Percentiles rank a stretch among this genome's conserved stretches.
phyloP scores from a whole-genome alignment of 768 basidiomycete species.

The Krasilnikovozyma curviuscula region DNA sequence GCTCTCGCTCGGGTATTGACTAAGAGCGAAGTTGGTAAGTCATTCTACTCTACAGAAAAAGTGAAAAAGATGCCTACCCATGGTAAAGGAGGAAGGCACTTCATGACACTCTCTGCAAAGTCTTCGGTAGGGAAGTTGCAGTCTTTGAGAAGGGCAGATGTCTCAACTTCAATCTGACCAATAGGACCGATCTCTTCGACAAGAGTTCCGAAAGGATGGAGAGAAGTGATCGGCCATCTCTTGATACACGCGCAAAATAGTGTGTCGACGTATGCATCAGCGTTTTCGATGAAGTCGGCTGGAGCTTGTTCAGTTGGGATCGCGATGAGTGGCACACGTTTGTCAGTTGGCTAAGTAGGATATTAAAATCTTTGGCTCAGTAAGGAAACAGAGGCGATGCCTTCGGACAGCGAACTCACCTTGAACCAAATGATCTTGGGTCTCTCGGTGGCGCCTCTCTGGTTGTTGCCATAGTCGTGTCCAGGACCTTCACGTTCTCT shows the following conservation, averaged over 20 bases:
- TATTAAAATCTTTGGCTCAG: background rate
- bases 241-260: conserved; percentile 97
- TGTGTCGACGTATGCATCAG: conserved; percentile 72
- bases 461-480: conserved; percentile 57
- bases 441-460: conserved; percentile 59
- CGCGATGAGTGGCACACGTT: conserved; percentile 92
- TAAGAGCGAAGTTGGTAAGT: background rate
- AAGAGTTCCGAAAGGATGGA: conserved; percentile 95
- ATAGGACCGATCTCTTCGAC: conserved; percentile 96
- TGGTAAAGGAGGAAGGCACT: conserved; percentile 86
- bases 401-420: background rate
- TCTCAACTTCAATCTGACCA: conserved; percentile 96
- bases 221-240: conserved; percentile 68
- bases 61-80: conserved; percentile 42
- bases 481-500: conserved; percentile 76
- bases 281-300: conserved; percentile 78
- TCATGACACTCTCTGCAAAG: conserved; percentile 81
- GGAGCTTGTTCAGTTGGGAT: conserved; percentile 98
- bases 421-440: conserved; percentile 99
- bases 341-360: conserved; percentile 57
- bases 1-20: conserved; percentile 74
- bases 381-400: background rate
- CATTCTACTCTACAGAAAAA: background rate
- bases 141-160: conserved; percentile 88
- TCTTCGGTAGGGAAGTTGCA: conserved; percentile 62